Percentiles rank a stretch among this genome's conserved stretches.
These are phyloP conservation scores for Mercurialis annua DNA, from an alignment of 345 rosid species.

Conservation along the genomic window DNA sequence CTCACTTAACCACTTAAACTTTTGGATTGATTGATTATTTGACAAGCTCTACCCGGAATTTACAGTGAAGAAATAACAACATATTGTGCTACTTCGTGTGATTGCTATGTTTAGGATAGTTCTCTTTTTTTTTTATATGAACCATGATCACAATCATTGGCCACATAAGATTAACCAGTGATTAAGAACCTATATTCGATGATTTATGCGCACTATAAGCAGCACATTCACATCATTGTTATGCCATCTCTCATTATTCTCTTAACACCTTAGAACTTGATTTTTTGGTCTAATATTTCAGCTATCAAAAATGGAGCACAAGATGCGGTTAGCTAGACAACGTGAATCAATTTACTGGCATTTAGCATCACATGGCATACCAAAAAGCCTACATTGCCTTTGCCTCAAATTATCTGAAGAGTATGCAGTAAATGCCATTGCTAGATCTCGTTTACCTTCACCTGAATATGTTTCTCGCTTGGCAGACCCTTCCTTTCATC, in stretches of 20 bases:
- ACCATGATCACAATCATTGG: background rate
- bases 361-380: slow-evolving; percentile 86
- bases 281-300: slow-evolving; percentile 28
- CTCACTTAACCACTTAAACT: too few relatives aligned
- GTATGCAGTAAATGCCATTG: slow-evolving; percentile 74
- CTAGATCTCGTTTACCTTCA: slow-evolving; percentile 74
- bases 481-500: slow-evolving; percentile 63
- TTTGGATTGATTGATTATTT: too few relatives aligned
- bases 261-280: slow-evolving; percentile 9
- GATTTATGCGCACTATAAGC: background rate
- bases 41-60: too few relatives aligned
- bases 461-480: slow-evolving; percentile 70
- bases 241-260: background rate
- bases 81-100: background rate
- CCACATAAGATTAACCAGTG: background rate
- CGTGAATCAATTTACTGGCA: slow-evolving; percentile 83
- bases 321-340: slow-evolving; percentile 66
- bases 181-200: background rate
- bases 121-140: background rate
- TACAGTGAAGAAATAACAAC: background rate
- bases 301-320: slow-evolving; percentile 70
- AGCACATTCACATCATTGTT: background rate
- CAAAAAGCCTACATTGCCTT: slow-evolving; percentile 80
- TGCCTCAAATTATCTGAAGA: slow-evolving; percentile 84
- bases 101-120: background rate